Conservation (phyloP, 129 eudicot genomes). For the Smallanthus sonchifolius region DNA sequence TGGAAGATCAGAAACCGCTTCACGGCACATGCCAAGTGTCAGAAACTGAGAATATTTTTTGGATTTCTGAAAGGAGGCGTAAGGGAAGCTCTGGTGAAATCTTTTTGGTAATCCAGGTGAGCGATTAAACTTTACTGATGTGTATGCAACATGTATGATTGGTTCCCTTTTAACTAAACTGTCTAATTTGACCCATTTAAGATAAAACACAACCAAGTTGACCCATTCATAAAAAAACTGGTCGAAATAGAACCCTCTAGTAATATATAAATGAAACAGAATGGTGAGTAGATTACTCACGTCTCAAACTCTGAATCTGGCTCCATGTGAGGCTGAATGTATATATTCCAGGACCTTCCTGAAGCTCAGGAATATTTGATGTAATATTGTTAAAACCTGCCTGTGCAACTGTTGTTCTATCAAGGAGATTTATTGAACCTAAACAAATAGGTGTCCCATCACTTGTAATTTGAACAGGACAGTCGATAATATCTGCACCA, state of each 20-base stretch:
- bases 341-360: conserved; percentile 46
- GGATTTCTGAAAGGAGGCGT: neutral
- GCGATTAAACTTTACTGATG: neutral
- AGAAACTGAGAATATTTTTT: neutral
- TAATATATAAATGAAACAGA: neutral
- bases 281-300: conserved; percentile 43
- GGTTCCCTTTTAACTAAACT: neutral
- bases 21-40: neutral
- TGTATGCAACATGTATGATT: neutral
- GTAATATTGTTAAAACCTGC: conserved; percentile 34
- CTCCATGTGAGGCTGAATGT: conserved; percentile 76
- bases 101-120: conserved; percentile 8
- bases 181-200: neutral
- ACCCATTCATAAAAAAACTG: neutral
- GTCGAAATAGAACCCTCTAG: neutral
- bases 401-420: conserved; percentile 56
- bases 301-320: conserved; percentile 54
- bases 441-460: conserved; percentile 83
- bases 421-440: conserved; percentile 74
- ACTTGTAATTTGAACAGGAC: conserved; percentile 84
- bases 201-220: neutral
- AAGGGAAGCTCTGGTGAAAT: neutral
- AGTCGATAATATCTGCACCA: conserved; percentile 88
- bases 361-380: conserved; percentile 42
- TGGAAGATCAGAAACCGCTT: neutral